These are phyloP conservation scores for Chalaropsis ovoidea DNA, from an alignment of 2,329 filamentous ascomycete species.

Conservation along the genomic window DNA sequence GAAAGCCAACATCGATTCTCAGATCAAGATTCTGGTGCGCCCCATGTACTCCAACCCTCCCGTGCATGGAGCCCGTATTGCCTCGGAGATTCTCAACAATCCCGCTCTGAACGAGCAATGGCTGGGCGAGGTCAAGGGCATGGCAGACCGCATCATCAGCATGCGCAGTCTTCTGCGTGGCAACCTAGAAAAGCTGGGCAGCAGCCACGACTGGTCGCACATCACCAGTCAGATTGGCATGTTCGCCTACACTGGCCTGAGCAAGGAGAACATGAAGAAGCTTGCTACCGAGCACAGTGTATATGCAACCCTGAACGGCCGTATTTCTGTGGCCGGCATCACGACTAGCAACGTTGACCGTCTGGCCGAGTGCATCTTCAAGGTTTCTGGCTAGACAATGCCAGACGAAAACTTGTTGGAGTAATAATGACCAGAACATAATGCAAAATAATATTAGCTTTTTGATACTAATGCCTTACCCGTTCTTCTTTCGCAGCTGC, in stretches of 20 bases:
- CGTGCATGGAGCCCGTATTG: constrained; percentile 89
- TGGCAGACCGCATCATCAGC: constrained; percentile 98
- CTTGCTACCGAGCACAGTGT: constrained; percentile 94
- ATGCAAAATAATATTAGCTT: constrained; percentile 22
- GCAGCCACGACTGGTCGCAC: constrained; percentile 96
- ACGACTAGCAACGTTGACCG: constrained; percentile 68
- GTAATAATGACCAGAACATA: not conserved
- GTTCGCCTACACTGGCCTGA: constrained; percentile 97
- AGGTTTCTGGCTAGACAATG: constrained; percentile 56
- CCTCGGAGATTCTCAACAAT: constrained; percentile 82
- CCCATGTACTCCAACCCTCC: constrained; percentile 98
- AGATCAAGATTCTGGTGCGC: constrained; percentile 96
- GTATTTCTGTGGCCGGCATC: constrained; percentile 78
- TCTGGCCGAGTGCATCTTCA: constrained; percentile 74
- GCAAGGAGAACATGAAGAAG: constrained; percentile 77
- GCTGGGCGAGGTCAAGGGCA: constrained; percentile 92
- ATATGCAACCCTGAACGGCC: constrained; percentile 88
- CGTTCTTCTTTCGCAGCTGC: not conserved
- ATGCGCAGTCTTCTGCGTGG: constrained; percentile 93
- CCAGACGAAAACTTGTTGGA: not conserved
- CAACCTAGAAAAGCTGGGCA: constrained; percentile 88
- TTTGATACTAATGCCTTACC: not conserved
- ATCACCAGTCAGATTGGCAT: constrained; percentile 99
- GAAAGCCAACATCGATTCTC: constrained; percentile 91
- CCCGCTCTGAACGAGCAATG: constrained; percentile 80